Base-by-base conservation (phyloP, 2,329 filamentous ascomycete species). In the Alternaria brassicicola region DNA sequence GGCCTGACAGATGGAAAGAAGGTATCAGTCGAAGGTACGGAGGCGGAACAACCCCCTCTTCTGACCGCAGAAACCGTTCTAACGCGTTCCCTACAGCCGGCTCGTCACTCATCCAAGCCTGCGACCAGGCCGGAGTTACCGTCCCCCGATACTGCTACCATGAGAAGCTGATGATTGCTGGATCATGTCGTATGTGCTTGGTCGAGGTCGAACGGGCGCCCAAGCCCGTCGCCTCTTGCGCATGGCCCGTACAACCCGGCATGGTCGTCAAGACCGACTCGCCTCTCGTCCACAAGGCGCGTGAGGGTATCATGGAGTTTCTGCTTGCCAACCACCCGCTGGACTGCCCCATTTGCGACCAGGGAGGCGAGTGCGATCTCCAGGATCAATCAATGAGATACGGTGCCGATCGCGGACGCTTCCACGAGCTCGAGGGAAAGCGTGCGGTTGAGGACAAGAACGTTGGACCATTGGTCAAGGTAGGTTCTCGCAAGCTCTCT, bases 211-310 rank as follows among this genome's bases (percentile, higher is more conserved):
- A 98, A 83, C 88, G 88, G 80, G 91, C 92, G 61, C 95, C 95
- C 59, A 99, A 99, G 83, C 95, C 95, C 60, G 93, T 98, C 56
- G 95, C 95, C 72, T 99, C 95, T 63, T 99, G 95, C 81, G 95
- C 95, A 70, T 99, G 95, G 95, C 95, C 95, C 51, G 95, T 98
- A 69, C 93, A 97, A 80, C 92, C 95, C 55, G 95, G 95, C 62
- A 99, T 99, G 95, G 93, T 97, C 51, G 95, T 99, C 73, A 97
- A 98, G 87, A 99, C 95, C 64, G 92, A 97, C 81, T 97, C 95
- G 56, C 92, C 94, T 41, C 86, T 98, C 65, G 90, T 92, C 71
- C 95, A 99, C 85, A 99, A 99, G 83, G 95, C 95, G 70, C 89
- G 95, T 76, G 95, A 99, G 84, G 95, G 95, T 77, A 93, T 99